These are phyloP conservation scores for Pelargonium fulgidum DNA, from an alignment of 441 rosid genomes.

Conservation along the genomic window DNA sequence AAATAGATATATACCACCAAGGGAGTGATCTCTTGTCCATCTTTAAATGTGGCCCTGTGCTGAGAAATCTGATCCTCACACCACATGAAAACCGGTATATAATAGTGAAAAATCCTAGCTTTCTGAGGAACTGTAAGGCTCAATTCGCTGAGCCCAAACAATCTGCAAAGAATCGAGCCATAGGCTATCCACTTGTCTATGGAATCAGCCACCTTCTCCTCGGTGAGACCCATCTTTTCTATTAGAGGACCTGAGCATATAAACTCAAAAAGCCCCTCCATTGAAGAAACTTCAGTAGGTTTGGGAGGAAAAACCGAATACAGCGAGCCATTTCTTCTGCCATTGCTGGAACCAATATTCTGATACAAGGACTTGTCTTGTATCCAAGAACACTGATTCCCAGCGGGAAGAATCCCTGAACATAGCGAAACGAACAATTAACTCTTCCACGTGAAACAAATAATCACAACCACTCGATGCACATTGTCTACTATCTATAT, in stretches of 20 bases:
- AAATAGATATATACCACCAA: constrained; percentile 52
- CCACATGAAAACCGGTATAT: constrained; percentile 82
- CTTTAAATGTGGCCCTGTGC: constrained; percentile 44
- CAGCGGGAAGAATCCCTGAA: constrained; percentile 27
- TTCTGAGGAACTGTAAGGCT: constrained; percentile 59
- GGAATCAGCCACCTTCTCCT: constrained; percentile 53
- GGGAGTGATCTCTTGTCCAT: constrained; percentile 66
- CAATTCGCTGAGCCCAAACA: constrained; percentile 68
- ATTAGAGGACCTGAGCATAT: constrained; percentile 84
- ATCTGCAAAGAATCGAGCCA: constrained; percentile 51
- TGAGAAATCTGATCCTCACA: constrained; percentile 71
- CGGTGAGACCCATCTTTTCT: constrained; percentile 48
- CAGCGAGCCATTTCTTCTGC: constrained; percentile 20
- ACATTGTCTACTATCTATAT: no score
- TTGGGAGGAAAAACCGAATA: constrained; percentile 37
- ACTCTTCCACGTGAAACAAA: neutral
- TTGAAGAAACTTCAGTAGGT: constrained; percentile 60
- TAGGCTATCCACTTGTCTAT: constrained; percentile 77
- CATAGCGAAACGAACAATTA: neutral
- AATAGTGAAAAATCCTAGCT: constrained; percentile 80
- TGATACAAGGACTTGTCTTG: constrained; percentile 39
- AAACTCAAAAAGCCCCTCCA: constrained; percentile 64
- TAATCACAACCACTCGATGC: no score
- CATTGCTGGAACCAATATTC: constrained; percentile 3
- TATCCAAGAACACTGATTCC: constrained; percentile 29